Base-by-base conservation (phyloP, 306 rosid genomes). In the Cajanus cajan region DNA sequence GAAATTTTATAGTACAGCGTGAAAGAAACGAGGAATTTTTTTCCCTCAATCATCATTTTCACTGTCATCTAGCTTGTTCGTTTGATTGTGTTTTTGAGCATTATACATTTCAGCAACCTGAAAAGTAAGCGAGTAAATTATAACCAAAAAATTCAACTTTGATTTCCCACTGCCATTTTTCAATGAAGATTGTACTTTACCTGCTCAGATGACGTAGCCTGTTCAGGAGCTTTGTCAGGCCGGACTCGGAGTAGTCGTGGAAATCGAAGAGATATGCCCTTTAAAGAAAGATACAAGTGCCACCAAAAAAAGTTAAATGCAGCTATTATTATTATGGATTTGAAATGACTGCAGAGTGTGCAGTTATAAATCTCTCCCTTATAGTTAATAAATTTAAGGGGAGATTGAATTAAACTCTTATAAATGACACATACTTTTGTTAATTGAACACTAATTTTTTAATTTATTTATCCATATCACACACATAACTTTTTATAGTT, bases 181-280 rank as follows among this genome's bases (percentile, higher is more conserved):
- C 69, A 37, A 74, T 25, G 67, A 61, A 31, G 33, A 54, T 9
- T 50, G 50, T 73, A 57, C 15, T 78, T 87, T 73, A 95, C 99
- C 96, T 64, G 85, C 80, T 93, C 97, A 62, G 99, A 86, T 50
- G 97, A 88, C 5, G 97, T 40, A 79, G 99, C 92, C 81, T 93
- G 77, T 65, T 95, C 99, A 7, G 97, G 97, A 70, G 73, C 73
- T 88, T 95, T 95, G 84, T 95, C 99, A 66, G 90, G 89, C 80
- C 97, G 87, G 33, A 93, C 80, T 44, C 96, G 98, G 80, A 90
- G 21, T 36, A 90, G 88, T 19, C 94, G 91, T 13, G 98, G 98
- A 87, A 95, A 95, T 31, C 99, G 87, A 79, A 95, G 99, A 36
- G 99, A 93, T 75, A 95, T 87, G 71, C 98, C 98, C 98, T 92